Evolutionary conservation across 768 basidiomycete genomes (phyloP).

Genomic region (Lactarius psammicola): DNA sequence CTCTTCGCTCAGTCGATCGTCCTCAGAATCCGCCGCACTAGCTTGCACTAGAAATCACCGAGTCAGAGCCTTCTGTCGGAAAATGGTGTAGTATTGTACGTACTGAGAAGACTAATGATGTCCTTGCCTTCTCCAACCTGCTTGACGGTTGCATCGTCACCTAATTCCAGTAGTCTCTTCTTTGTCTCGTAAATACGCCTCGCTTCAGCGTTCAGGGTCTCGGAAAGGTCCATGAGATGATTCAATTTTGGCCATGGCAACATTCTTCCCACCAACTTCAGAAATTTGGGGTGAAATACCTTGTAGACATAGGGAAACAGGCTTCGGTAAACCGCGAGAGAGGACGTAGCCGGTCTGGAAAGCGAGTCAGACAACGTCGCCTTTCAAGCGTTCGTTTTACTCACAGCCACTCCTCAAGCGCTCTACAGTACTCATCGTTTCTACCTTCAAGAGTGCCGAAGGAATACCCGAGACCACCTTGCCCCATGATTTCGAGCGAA

Average conservation of each 20-base stretch:
- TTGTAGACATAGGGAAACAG: conserved; percentile 6
- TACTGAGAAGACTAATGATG: neutral
- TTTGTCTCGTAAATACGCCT: conserved; percentile 42
- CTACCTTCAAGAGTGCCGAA: conserved; percentile 9
- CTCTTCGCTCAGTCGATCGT: neutral
- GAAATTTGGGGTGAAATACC: conserved; percentile 32
- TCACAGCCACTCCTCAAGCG: conserved; percentile 30
- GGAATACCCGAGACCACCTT: conserved; percentile 8
- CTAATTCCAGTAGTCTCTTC: conserved; percentile 36
- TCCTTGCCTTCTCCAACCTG: neutral
- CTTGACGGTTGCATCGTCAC: conserved; percentile 27
- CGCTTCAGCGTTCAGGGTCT: conserved; percentile 40
- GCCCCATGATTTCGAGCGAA: conserved; percentile 21
- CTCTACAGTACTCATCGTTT: conserved; percentile 29
- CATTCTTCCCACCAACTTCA: conserved; percentile 37
- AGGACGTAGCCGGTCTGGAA: conserved; percentile 9
- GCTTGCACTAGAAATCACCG: neutral
- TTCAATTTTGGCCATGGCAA: conserved; percentile 38
- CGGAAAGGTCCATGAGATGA: conserved; percentile 34
- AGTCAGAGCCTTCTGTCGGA: neutral
- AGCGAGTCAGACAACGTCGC: conserved; percentile 1
- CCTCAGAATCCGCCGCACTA: neutral
- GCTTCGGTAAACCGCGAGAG: conserved; percentile 16
- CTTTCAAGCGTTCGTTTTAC: neutral
- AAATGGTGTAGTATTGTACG: neutral